Evolutionary conservation across 352 stramenopile species (phyloP).

Genomic region (Pythium utonaiense): DNA sequence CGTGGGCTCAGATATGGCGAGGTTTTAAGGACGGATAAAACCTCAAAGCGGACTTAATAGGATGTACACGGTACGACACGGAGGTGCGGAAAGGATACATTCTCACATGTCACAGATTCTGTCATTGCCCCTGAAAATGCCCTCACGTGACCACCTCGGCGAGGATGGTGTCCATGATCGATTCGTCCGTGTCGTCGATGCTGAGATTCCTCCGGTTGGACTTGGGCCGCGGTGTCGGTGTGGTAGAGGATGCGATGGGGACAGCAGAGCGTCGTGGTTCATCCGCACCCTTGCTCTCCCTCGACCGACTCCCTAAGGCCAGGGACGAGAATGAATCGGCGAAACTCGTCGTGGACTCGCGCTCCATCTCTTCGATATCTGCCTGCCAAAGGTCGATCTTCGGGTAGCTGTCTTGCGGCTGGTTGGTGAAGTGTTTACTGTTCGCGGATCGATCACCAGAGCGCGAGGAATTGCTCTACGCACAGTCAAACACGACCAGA

Average conservation of each 20-base stretch:
- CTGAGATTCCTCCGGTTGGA: slow-evolving; percentile 26
- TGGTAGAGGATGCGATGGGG: background rate
- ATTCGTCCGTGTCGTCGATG: slow-evolving; percentile 62
- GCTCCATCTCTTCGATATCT: background rate
- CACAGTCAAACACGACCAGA: background rate
- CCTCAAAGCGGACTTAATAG: slow-evolving; percentile 17
- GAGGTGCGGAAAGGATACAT: no score
- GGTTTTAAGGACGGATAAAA: slow-evolving; percentile 6
- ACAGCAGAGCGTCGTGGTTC: background rate
- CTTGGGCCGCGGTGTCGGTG: slow-evolving; percentile 1
- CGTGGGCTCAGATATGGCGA: background rate
- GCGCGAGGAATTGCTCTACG: background rate
- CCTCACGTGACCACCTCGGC: slow-evolving; percentile 26
- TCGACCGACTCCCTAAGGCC: background rate
- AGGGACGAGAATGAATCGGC: slow-evolving; percentile 2
- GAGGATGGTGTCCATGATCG: slow-evolving; percentile 65
- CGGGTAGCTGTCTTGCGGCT: background rate
- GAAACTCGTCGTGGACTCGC: background rate
- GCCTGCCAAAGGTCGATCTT: background rate
- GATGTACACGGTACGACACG: background rate
- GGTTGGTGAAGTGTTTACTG: background rate
- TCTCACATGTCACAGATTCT: slow-evolving; percentile 15
- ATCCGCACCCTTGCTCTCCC: slow-evolving; percentile 9
- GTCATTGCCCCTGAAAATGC: no score
- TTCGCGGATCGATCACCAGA: background rate